A percentile compares a stretch with the other conserved stretches of the same genome.
Evolutionary conservation across 495 filamentous ascomycete genomes (phyloP).

Genomic region (Neurospora sp.): DNA sequence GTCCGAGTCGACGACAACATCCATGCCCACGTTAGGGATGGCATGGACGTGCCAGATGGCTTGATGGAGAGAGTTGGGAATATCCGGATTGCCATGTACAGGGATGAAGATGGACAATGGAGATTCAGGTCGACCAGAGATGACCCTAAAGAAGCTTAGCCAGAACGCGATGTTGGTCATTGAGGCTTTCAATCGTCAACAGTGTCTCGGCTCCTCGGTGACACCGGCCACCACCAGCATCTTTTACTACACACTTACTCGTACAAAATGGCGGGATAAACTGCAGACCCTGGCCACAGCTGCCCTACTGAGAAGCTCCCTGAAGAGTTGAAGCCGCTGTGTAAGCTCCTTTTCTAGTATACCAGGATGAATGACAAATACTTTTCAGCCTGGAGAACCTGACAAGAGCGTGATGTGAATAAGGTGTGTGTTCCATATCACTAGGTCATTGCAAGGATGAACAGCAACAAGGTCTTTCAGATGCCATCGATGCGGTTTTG

Average conservation of each 20-base stretch:
- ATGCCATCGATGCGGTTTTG: background rate
- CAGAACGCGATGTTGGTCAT: background rate
- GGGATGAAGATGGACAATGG: slow-evolving; percentile 23
- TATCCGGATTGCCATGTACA: slow-evolving; percentile 23
- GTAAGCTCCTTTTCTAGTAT: background rate
- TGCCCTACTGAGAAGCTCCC: background rate
- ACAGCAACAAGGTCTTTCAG: background rate
- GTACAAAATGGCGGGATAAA: background rate
- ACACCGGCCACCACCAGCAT: background rate
- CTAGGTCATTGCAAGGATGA: background rate
- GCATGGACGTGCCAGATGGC: slow-evolving; percentile 28
- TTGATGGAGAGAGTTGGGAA: slow-evolving; percentile 20
- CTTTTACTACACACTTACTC: background rate
- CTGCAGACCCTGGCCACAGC: background rate
- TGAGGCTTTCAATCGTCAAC: background rate
- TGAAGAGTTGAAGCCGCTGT: background rate
- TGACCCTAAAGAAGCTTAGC: background rate
- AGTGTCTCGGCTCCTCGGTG: background rate
- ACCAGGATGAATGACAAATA: background rate
- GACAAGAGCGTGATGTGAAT: background rate
- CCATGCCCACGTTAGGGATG: slow-evolving; percentile 19
- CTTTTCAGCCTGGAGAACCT: background rate
- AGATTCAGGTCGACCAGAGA: slow-evolving; percentile 16
- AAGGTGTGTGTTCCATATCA: background rate
- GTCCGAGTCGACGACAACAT: slow-evolving; percentile 26